Conservation (phyloP, 2,329 filamentous ascomycete genomes). For the Cercospora sp. region DNA sequence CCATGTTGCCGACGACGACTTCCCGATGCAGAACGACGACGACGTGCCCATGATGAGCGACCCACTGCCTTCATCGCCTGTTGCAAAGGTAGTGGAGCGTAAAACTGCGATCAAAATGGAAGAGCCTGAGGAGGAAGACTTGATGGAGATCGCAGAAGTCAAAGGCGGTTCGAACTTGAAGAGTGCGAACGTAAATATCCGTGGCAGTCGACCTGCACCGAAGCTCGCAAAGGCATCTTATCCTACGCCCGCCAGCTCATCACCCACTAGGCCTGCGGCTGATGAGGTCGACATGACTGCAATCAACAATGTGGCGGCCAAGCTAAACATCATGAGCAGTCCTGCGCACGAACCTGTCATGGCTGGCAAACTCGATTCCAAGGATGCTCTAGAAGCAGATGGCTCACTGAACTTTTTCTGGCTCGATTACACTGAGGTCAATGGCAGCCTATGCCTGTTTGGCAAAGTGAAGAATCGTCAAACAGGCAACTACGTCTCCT, state of each 20-base stretch:
- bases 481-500: slow-evolving; percentile 76
- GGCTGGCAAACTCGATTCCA: slow-evolving; percentile 78
- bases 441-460: slow-evolving; percentile 88
- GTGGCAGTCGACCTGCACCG: slow-evolving; percentile 74
- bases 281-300: slow-evolving; percentile 69
- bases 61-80: slow-evolving; percentile 75
- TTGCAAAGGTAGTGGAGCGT: slow-evolving; percentile 42
- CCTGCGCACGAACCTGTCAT: slow-evolving; percentile 64
- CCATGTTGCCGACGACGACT: slow-evolving; percentile 53
- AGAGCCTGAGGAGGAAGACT: slow-evolving; percentile 71
- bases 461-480: slow-evolving; percentile 93
- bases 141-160: slow-evolving; percentile 83
- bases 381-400: slow-evolving; percentile 89
- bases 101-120: slow-evolving; percentile 64
- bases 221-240: slow-evolving; percentile 68
- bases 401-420: slow-evolving; percentile 94
- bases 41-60: slow-evolving; percentile 83
- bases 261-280: slow-evolving; percentile 63
- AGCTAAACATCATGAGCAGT: slow-evolving; percentile 80
- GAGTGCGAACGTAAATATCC: slow-evolving; percentile 76
- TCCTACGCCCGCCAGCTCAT: slow-evolving; percentile 73
- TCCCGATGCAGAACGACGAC: slow-evolving; percentile 60
- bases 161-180: slow-evolving; percentile 64
- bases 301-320: slow-evolving; percentile 85
- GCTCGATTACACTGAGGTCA: slow-evolving; percentile 92